These are phyloP conservation scores for Zasmidium cellare DNA, from an alignment of 2,329 filamentous ascomycete genomes.

Conservation along the genomic window DNA sequence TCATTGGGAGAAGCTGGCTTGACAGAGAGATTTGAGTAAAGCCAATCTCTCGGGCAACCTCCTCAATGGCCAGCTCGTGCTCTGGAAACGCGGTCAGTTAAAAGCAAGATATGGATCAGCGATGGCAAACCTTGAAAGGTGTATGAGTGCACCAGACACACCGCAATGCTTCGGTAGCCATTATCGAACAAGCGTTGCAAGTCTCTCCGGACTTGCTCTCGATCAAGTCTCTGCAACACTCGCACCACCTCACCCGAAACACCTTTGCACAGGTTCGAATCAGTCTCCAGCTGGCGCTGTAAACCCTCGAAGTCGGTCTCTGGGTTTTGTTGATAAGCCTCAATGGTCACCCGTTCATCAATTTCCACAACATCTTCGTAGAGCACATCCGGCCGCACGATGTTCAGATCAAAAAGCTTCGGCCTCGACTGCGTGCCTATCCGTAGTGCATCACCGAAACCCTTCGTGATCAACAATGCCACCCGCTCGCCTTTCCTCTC, in stretches of 20 bases:
- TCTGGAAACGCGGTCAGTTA: too few species aligned
- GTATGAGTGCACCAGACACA: constrained; percentile 86
- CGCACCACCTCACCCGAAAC: constrained; percentile 73
- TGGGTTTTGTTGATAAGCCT: constrained; percentile 69
- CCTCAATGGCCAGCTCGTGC: constrained; percentile 74
- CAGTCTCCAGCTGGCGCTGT: constrained; percentile 16
- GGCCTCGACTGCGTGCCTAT: constrained; percentile 89
- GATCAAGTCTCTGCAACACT: constrained; percentile 62
- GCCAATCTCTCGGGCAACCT: constrained; percentile 74
- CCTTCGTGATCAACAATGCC: constrained; percentile 78
- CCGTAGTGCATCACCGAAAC: constrained; percentile 78
- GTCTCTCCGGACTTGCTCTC: constrained; percentile 56
- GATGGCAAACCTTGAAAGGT: constrained; percentile 63
- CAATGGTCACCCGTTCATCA: constrained; percentile 81
- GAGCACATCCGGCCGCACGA: constrained; percentile 78
- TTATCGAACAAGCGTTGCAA: constrained; percentile 64
- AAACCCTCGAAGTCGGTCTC: constrained; percentile 39
- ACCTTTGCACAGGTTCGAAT: constrained; percentile 64
- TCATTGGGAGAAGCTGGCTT: constrained; percentile 78
- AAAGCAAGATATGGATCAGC: too few species aligned
- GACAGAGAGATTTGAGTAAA: constrained; percentile 78
- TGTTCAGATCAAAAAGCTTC: constrained; percentile 83
- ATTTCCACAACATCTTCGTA: constrained; percentile 81
- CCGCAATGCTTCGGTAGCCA: constrained; percentile 75
- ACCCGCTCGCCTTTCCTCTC: constrained; percentile 86